These are phyloP conservation scores for Pestalotiopsis sp. DNA, from an alignment of 2,329 filamentous ascomycete species.

Conservation along the genomic window DNA sequence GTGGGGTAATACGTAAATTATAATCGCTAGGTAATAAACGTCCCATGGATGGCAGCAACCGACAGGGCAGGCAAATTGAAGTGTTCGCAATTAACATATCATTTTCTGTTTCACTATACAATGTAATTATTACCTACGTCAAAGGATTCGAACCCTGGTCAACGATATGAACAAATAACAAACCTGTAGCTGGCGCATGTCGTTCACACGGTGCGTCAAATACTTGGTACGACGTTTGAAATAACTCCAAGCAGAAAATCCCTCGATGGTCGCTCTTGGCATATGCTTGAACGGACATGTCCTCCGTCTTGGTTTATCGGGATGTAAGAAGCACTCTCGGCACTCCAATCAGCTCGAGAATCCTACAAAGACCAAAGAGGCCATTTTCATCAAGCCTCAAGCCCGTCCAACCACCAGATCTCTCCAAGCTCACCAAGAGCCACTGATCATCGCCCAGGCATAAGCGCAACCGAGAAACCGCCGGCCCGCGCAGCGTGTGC, in stretches of 20 bases:
- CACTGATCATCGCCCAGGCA: neutral
- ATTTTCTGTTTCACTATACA: neutral
- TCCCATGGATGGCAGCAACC: neutral
- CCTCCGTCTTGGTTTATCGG: no score
- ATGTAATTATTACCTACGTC: neutral
- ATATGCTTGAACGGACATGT: neutral
- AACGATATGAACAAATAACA: neutral
- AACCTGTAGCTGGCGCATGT: neutral
- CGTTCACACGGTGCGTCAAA: neutral
- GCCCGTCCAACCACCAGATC: neutral
- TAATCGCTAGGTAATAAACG: neutral
- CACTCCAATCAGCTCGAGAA: neutral
- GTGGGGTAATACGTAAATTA: neutral
- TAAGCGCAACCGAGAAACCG: conserved; percentile 9
- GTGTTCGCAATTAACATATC: no score
- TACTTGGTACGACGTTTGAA: neutral
- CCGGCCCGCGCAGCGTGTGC: neutral
- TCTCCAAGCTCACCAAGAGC: neutral
- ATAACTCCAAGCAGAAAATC: neutral
- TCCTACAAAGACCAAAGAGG: neutral
- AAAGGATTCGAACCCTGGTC: neutral
- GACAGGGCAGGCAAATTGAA: neutral
- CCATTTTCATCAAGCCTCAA: neutral
- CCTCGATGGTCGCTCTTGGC: neutral
- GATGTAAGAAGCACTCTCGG: neutral